Base-by-base conservation (phyloP, 1,284 basidiomycete species). In the Fomitopsis pinicola region DNA sequence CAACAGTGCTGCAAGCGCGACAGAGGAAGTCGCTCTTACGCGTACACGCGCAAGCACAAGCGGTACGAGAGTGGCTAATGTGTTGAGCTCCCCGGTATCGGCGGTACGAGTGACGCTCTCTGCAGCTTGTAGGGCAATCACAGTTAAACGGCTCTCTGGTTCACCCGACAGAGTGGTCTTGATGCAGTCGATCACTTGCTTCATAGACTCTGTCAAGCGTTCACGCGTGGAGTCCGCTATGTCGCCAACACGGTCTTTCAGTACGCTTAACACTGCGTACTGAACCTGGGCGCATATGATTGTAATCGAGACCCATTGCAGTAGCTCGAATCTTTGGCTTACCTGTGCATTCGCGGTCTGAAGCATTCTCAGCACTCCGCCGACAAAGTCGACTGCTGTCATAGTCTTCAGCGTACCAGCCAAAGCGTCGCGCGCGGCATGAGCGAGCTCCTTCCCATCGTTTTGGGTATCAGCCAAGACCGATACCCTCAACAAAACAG, bases 381-480 rank as follows among this genome's bases (percentile, higher is more conserved):
- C 68, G 56, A 89, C 73, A 71, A 92, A 92, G 64, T 86, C 82
- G 17, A 78, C 72, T 36, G 89, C 93, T 15, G 88, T 82, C 75
- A 92, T 86, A 22, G 85, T 83, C 35, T 75, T 75, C 54, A 89
- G 76, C 9, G 82, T 76, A 60, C 78, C 80, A 30, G 74, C 76
- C 57, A 89, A 72, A 3, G 83, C 77, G 17, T 69, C 65, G 26
- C 80, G 81, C 38, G 87, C 82, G 15, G 77, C 77, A n/a, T 74
- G 69, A 12, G 75, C 70, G 42, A 90, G 76, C 6, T 82, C 66
- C 52, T 74, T 77, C 9, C 72, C 66, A 12, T 73, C 67, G 3
- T 67, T 70, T 8, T 69, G 64, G 8, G 70, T 72, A 5, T 69
- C 73, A 19, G 75, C 75, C 22, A 74, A 62, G 5, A 73, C 75